Evolutionary conservation across 192 early-diverging fungal species (phyloP).

Genomic region (Geranomyces variabilis): DNA sequence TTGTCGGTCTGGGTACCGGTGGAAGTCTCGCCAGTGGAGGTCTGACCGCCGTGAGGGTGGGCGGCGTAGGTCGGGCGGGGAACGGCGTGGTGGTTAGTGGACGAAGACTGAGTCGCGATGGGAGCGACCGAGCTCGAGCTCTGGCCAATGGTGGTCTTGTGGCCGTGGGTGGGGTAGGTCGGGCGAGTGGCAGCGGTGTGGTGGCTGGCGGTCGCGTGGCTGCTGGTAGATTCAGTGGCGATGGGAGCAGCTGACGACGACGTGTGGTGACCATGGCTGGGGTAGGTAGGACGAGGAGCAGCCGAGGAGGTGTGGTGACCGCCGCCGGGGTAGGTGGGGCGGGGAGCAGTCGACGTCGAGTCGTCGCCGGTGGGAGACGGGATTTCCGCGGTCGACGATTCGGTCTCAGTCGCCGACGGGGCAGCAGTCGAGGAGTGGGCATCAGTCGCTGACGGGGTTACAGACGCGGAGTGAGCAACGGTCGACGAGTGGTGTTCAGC

Average conservation of each 20-base stretch:
- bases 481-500: no score
- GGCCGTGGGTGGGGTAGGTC: constrained; percentile 1
- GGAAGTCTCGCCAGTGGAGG: no score
- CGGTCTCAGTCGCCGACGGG: background rate
- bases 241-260: background rate
- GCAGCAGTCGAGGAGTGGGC: background rate
- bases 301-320: background rate
- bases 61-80: background rate
- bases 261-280: background rate
- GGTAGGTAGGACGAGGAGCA: background rate
- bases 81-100: background rate
- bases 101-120: background rate
- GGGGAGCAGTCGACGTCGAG: no score
- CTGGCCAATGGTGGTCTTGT: background rate
- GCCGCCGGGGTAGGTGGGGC: background rate
- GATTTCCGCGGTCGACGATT: background rate
- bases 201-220: background rate
- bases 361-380: no score
- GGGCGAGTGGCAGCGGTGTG: background rate
- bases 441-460: no score
- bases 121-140: background rate
- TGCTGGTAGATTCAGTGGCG: background rate
- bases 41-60: no score
- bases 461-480: no score
- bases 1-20: no score